Percentiles rank a stretch among this genome's conserved stretches.
phyloP scores from a whole-genome alignment of 305 asterid genomes.

The Striga hermonthica region DNA sequence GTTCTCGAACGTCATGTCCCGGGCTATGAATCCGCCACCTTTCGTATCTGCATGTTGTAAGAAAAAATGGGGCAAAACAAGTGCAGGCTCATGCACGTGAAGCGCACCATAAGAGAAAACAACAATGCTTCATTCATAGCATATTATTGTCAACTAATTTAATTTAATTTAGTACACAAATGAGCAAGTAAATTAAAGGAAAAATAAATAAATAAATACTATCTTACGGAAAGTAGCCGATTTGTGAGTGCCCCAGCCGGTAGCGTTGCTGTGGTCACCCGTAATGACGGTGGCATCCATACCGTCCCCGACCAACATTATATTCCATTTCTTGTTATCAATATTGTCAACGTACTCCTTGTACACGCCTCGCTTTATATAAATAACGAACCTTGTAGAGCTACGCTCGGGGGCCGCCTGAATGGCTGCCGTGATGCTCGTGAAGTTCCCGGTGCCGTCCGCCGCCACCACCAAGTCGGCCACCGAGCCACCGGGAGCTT shows the following conservation, averaged over 20 bases:
- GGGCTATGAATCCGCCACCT: conserved; percentile 55
- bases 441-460: conserved; percentile 66
- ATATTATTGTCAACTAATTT: too few relatives aligned
- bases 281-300: conserved; percentile 56
- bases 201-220: conserved; percentile 1
- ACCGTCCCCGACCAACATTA: conserved; percentile 81
- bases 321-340: conserved; percentile 51
- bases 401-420: conserved; percentile 45
- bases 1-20: conserved; percentile 57
- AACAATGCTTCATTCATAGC: background rate
- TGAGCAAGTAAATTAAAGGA: conserved; percentile 1
- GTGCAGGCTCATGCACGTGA: too few relatives aligned
- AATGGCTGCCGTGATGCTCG: conserved; percentile 51
- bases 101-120: background rate
- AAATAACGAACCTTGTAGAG: conserved; percentile 44
- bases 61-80: too few relatives aligned
- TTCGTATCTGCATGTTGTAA: conserved; percentile 42
- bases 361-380: conserved; percentile 62
- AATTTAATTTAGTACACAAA: background rate
- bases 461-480: conserved; percentile 63
- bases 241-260: conserved; percentile 62
- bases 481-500: conserved; percentile 26
- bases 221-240: conserved; percentile 67
- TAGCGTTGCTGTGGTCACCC: conserved; percentile 47
- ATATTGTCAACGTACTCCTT: conserved; percentile 52